Base-by-base conservation (phyloP, 257 asterid species). In the Cynanchum wilfordii region DNA sequence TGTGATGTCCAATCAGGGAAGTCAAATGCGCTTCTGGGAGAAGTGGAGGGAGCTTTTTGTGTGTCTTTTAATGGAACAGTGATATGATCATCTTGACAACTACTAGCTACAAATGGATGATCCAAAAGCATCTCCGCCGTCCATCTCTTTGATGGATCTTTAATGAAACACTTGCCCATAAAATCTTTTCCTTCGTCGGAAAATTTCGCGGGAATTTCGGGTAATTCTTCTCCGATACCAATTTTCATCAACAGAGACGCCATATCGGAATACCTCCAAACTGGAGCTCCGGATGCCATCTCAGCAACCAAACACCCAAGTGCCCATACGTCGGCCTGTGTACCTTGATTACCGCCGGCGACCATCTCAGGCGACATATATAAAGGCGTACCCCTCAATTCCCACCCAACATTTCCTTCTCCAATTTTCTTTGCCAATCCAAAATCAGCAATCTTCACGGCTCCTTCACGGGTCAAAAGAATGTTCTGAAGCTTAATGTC, bases 331-430 rank as follows among this genome's bases (percentile, higher is more conserved):
- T 93, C 98, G 36, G 98, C 95, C 73, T 97, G 74, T 7, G 81
- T 19, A 1, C 77, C 90, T 78, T 86, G 96, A 22, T 86, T 87
- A 7, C 90, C 87, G 11, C 86, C 87, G 84, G 84, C 66, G 1
- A 89, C 89, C 88, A 86, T 86, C 80, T 93, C 98, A 77, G 98
- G 97, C 73, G 98, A 89, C 98, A 93, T 93, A 68, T 93, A 93
- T 79, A 93, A 30, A 4, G 97, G 98, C 56, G 96, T 93, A 22
- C 98, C 97, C 72, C 96, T 82, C 72, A 93, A 55, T 73, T 87
- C 89, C 59, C 81, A 30, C 25, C 83, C 58, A 64, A 15, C 36
- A 29, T 17, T 71, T 0, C 44, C 66, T 19, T 49, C 68, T 8
- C 72, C 86, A 0, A 9, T 79, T 10, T 68, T 66, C 77, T 88